Percentiles rank a stretch among this genome's conserved stretches.
phyloP scores from a whole-genome alignment of 768 basidiomycete genomes.

The Rhodosporidiobolus sp. region DNA sequence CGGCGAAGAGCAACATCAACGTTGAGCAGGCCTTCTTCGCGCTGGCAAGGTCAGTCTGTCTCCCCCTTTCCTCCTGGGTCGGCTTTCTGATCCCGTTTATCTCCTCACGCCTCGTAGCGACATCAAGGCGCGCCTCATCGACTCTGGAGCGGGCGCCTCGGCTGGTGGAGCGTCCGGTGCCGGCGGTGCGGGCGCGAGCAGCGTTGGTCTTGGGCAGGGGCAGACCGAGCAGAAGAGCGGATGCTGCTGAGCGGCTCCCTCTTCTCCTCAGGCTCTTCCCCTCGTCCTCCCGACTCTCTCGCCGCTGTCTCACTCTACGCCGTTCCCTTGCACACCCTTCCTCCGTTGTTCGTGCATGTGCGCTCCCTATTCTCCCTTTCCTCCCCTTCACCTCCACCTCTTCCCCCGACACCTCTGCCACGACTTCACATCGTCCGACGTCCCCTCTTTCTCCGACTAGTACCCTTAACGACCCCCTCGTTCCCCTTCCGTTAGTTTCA shows the following conservation, averaged over 20 bases:
- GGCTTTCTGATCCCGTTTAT: not conserved
- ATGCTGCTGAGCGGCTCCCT: constrained; percentile 27
- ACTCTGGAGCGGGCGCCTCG: constrained; percentile 57
- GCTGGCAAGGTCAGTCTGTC: constrained; percentile 75
- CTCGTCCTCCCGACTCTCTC: not conserved
- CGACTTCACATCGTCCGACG: too few relatives aligned
- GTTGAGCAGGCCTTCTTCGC: constrained; percentile 99
- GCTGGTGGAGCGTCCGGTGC: constrained; percentile 15
- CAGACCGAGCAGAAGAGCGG: constrained; percentile 19
- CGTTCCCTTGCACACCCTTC: too few relatives aligned
- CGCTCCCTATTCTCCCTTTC: too few relatives aligned
- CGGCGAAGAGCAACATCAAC: constrained; percentile 92
- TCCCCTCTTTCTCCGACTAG: too few relatives aligned
- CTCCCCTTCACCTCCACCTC: too few relatives aligned
- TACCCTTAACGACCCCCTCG: too few relatives aligned
- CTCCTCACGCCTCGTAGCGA: constrained; percentile 58
- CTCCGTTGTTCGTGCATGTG: too few relatives aligned
- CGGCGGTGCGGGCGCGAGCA: constrained; percentile 13
- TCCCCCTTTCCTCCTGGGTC: too few relatives aligned
- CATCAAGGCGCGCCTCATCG: constrained; percentile 95
- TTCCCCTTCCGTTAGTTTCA: too few relatives aligned
- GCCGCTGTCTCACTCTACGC: not conserved
- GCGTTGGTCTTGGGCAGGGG: constrained; percentile 7
- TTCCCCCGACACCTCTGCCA: too few relatives aligned
- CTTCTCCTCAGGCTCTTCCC: not conserved